Evolutionary conservation across 2,329 filamentous ascomycete species (phyloP), one percentile per base, ranked within the genome.

Genomic region (Penicillium sp.): DNA sequence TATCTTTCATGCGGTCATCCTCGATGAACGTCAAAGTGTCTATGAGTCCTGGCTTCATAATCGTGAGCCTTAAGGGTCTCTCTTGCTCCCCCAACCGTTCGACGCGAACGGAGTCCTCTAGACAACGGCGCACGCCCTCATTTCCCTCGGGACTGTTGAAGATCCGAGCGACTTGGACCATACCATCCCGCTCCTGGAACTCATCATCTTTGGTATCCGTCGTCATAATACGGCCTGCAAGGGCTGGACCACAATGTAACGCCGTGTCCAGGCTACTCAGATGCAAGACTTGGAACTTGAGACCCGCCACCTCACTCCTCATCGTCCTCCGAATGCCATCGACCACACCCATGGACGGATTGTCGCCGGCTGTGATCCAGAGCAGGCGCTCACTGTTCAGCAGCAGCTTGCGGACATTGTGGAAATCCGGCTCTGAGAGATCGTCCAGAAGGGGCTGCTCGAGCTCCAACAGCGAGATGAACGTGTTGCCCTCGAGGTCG

Each of bases 1-100:
- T 34, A 34, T 34, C 32, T 34, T 34, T 34, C 32, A 34, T 34
- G 32, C 32, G 32, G 17, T 34, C 32, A 18, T 34, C 32, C 32
- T 34, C 32, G 32, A 34, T 34, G 32, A 34, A 34, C 32, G 32
- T 34, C 32, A 34, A 34, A 34, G 32, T 34, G 32, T 34, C 32
- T n/a, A 34, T 34, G 32, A 34, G 32, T 17, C 32, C 32, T 34
- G 32, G 32, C 15, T 34, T 34, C 32, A 34, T 34, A 34, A 34
- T 34, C 15, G 32, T 34, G n/a, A 34, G 32, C 32, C 32, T 34
- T 17, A 34, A n/a, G 32, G 32, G 32, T 6, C 13, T 34, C 32
- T 17, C 15, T 17, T 34, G 32, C 10, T 34, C 32, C 32, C 32
- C 13, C 32, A 34, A 18, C 32, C 15, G 32, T n/a, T 34, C n/a